phyloP scores from a whole-genome alignment of 306 rosid genomes.

The Rosa lucieae region DNA sequence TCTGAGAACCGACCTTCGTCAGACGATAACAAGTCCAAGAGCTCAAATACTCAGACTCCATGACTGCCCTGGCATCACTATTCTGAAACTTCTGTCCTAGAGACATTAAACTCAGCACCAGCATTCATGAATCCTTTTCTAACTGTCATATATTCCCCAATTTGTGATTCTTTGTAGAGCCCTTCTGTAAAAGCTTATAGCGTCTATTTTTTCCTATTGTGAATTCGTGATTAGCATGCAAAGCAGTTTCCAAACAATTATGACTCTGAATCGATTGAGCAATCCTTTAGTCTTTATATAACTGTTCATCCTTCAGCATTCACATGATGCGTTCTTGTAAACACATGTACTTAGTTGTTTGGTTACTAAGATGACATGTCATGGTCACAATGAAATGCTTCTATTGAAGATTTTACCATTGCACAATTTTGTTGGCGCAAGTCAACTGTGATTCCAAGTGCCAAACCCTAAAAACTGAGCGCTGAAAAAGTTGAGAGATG shows the following conservation, averaged over 20 bases:
- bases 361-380: background rate
- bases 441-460: background rate
- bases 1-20: constrained; percentile 48
- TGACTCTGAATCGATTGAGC: background rate
- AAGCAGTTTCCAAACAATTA: background rate
- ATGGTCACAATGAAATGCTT: too few species aligned
- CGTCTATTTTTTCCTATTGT: too few species aligned
- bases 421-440: too few species aligned
- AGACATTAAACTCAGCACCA: background rate
- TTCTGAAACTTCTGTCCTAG: background rate
- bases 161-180: constrained; percentile 26
- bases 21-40: constrained; percentile 41
- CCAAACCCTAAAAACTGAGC: background rate
- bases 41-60: constrained; percentile 30
- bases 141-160: background rate
- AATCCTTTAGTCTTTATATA: background rate
- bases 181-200: constrained; percentile 7
- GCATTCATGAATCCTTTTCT: constrained; percentile 10
- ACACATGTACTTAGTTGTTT: background rate
- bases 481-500: background rate
- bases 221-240: background rate
- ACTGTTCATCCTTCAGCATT: background rate
- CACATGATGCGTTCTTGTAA: background rate
- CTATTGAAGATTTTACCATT: too few species aligned
- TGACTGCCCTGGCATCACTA: background rate